Percentiles rank a stretch among this genome's conserved stretches.
Evolutionary conservation across 108 stramenopile species (phyloP).

Genomic region (Ochromonas danica): DNA sequence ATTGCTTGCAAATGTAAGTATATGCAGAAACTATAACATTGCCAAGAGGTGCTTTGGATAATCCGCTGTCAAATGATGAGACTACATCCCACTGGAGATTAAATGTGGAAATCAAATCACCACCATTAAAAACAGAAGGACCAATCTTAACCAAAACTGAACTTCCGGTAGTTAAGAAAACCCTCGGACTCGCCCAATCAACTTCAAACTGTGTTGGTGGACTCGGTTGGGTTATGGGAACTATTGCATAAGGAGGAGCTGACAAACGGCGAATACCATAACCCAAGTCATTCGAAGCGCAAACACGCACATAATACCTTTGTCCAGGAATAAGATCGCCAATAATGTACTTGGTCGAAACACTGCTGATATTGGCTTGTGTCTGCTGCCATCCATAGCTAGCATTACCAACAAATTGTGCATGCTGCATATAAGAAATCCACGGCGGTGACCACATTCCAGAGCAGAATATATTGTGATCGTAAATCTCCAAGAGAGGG

Average conservation of each 20-base stretch:
- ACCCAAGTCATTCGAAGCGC: slow-evolving; percentile 21
- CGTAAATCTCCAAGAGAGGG: background rate
- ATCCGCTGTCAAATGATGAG: background rate
- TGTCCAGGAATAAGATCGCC: slow-evolving; percentile 23
- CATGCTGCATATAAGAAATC: background rate
- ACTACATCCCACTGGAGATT: slow-evolving; percentile 38
- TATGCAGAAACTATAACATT: background rate
- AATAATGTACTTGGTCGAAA: background rate
- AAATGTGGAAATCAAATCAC: background rate
- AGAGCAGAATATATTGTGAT: background rate
- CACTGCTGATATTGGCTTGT: background rate
- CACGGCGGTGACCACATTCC: background rate
- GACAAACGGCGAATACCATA: slow-evolving; percentile 26
- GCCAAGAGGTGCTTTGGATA: background rate
- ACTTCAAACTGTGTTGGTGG: slow-evolving; percentile 19
- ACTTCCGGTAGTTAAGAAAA: background rate
- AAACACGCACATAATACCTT: slow-evolving; percentile 10
- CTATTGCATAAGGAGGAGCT: background rate
- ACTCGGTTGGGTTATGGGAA: slow-evolving; percentile 32
- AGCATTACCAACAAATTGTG: background rate
- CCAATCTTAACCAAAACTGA: slow-evolving; percentile 31
- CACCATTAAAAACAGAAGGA: slow-evolving; percentile 4
- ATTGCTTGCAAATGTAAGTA: background rate
- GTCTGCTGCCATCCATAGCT: background rate
- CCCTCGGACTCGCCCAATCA: background rate